Conservation (phyloP, 2,329 filamentous ascomycete genomes). For the Aspergillus pseudoterreus region DNA sequence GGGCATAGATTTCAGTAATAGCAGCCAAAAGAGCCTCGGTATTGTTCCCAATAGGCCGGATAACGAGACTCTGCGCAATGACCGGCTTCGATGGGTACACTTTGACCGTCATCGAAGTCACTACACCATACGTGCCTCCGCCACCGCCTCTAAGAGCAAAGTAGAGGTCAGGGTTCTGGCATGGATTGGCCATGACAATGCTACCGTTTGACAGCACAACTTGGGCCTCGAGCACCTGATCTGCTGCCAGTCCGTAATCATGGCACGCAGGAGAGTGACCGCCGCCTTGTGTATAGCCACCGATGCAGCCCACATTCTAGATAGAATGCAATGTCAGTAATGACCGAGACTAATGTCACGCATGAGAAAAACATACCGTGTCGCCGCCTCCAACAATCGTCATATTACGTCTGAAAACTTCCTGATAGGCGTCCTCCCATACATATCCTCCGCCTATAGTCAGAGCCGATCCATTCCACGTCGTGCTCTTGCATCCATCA, state of each 20-base stretch:
- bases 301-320: slow-evolving; percentile 52
- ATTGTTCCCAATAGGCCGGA: too few relatives aligned
- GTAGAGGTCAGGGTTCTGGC: slow-evolving; percentile 16
- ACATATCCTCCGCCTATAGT: slow-evolving; percentile 24
- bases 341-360: too few relatives aligned
- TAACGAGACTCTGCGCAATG: too few relatives aligned
- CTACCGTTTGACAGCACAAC: slow-evolving; percentile 42
- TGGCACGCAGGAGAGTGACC: slow-evolving; percentile 53
- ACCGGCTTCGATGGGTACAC: slow-evolving; percentile 41
- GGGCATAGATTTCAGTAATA: too few relatives aligned
- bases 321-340: too few relatives aligned
- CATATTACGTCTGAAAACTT: slow-evolving; percentile 22
- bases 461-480: slow-evolving; percentile 32
- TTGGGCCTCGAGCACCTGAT: slow-evolving; percentile 49
- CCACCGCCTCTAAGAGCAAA: slow-evolving; percentile 20
- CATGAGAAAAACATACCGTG: slow-evolving; percentile 1
- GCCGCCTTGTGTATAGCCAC: slow-evolving; percentile 57
- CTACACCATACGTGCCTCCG: slow-evolving; percentile 12
- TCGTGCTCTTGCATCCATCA: slow-evolving; percentile 27
- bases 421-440: slow-evolving; percentile 23
- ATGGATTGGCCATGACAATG: slow-evolving; percentile 10
- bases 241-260: slow-evolving; percentile 49
- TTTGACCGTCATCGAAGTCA: slow-evolving; percentile 49
- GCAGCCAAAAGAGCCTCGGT: too few relatives aligned
- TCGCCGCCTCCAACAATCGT: slow-evolving; percentile 29